These are phyloP conservation scores for Penicillium silybi DNA, from an alignment of 495 filamentous ascomycete genomes.

Conservation along the genomic window DNA sequence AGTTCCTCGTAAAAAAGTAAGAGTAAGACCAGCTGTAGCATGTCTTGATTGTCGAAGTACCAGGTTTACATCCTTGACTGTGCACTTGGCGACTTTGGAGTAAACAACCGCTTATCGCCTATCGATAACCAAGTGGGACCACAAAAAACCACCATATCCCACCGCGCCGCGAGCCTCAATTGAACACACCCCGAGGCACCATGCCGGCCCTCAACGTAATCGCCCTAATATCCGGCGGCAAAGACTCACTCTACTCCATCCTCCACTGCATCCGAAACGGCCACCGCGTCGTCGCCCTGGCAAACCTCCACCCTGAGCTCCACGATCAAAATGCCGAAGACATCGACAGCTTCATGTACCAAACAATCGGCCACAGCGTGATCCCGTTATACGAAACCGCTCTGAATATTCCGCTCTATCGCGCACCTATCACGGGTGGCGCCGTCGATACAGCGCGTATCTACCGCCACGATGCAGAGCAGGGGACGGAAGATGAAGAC, in stretches of 20 bases:
- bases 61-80: too few relatives aligned
- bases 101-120: background rate
- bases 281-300: conserved; percentile 80
- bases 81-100: background rate
- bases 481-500: conserved; percentile 44
- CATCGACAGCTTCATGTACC: conserved; percentile 98
- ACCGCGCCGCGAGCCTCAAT: background rate
- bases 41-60: too few relatives aligned
- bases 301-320: conserved; percentile 69
- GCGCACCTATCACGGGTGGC: conserved; percentile 63
- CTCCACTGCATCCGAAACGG: conserved; percentile 85
- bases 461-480: conserved; percentile 21
- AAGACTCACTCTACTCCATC: conserved; percentile 92
- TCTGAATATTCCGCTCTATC: conserved; percentile 74
- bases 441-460: conserved; percentile 54
- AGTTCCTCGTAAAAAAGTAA: too few relatives aligned
- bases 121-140: conserved; percentile 13
- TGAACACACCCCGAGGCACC: too few relatives aligned
- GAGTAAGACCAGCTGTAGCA: too few relatives aligned
- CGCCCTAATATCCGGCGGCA: conserved; percentile 90
- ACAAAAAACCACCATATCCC: conserved; percentile 2
- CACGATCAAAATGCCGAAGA: conserved; percentile 44
- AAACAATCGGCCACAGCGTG: conserved; percentile 86
- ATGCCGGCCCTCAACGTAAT: conserved; percentile 65
- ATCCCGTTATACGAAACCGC: conserved; percentile 81